phyloP scores from a whole-genome alignment of 805 yeast species.

The Cyberlindnera japonica region DNA sequence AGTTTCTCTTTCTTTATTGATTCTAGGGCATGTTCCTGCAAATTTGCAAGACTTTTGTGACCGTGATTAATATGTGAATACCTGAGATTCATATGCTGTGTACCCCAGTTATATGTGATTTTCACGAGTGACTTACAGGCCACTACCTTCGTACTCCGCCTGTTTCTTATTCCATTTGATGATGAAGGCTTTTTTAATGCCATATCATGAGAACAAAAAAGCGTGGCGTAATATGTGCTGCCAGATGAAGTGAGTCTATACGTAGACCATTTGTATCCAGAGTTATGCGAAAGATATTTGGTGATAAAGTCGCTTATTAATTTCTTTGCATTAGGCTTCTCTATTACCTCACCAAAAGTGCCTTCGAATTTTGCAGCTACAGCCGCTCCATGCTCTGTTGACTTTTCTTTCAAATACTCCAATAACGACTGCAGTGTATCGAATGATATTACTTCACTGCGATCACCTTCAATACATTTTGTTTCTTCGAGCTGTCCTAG shows the following conservation, averaged over 20 bases:
- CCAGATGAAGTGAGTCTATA: slow-evolving; percentile 8
- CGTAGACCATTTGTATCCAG: slow-evolving; percentile 9
- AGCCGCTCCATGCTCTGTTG: not conserved
- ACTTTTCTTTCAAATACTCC: not conserved
- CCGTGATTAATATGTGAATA: slow-evolving; percentile 8
- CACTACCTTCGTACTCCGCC: slow-evolving; percentile 5
- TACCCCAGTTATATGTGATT: slow-evolving; percentile 8
- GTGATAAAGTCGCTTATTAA: not conserved
- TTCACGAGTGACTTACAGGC: slow-evolving; percentile 11
- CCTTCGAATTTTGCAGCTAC: slow-evolving; percentile 1
- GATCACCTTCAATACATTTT: not conserved
- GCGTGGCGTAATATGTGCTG: slow-evolving; percentile 7
- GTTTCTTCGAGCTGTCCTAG: not conserved
- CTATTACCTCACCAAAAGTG: not conserved
- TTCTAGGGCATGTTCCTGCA: not conserved
- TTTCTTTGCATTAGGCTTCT: not conserved
- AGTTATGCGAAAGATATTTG: not conserved
- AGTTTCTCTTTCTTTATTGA: not conserved
- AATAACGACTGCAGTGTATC: not conserved
- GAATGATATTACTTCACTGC: not conserved
- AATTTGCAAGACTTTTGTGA: not conserved
- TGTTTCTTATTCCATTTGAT: slow-evolving; percentile 10
- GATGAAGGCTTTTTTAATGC: slow-evolving; percentile 3
- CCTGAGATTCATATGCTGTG: slow-evolving; percentile 3
- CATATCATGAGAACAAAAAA: slow-evolving; percentile 12